A percentile compares a stretch with the other conserved stretches of the same genome.
These are phyloP conservation scores for Cotoneaster glaucophyllus DNA, from an alignment of 306 rosid species.

Conservation along the genomic window DNA sequence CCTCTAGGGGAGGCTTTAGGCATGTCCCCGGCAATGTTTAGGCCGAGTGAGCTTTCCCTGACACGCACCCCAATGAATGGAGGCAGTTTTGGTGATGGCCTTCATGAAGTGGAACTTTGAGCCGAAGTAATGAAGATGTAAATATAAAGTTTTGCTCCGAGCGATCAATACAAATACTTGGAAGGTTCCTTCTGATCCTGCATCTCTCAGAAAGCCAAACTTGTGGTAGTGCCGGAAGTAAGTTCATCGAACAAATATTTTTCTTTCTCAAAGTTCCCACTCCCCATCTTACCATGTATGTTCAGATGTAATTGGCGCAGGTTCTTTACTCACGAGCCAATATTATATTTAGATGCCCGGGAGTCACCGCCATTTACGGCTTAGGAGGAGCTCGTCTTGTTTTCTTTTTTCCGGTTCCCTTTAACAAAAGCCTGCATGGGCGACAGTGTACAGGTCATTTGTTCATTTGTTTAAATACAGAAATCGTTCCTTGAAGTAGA, in stretches of 20 bases:
- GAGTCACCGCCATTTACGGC: constrained; percentile 32
- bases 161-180: constrained; percentile 39
- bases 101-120: constrained; percentile 90
- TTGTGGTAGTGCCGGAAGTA: constrained; percentile 27
- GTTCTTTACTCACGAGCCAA: constrained; percentile 23
- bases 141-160: constrained; percentile 70
- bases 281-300: constrained; percentile 13
- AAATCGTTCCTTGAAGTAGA: constrained; percentile 22
- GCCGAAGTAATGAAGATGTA: constrained; percentile 45
- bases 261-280: constrained; percentile 3
- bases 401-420: neutral
- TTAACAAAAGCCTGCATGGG: constrained; percentile 28
- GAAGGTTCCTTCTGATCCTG: constrained; percentile 43
- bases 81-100: constrained; percentile 60
- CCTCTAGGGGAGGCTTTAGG: constrained; percentile 48
- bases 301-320: constrained; percentile 23
- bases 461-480: constrained; percentile 50
- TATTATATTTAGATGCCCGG: constrained; percentile 26
- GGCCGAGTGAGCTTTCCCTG: constrained; percentile 35
- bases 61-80: constrained; percentile 28
- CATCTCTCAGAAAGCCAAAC: constrained; percentile 30
- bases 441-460: constrained; percentile 54
- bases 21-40: constrained; percentile 39
- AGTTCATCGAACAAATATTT: constrained; percentile 16
- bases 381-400: constrained; percentile 34